Base-by-base conservation (phyloP, 2,329 filamentous ascomycete genomes). In the Erysiphe pulchra region DNA sequence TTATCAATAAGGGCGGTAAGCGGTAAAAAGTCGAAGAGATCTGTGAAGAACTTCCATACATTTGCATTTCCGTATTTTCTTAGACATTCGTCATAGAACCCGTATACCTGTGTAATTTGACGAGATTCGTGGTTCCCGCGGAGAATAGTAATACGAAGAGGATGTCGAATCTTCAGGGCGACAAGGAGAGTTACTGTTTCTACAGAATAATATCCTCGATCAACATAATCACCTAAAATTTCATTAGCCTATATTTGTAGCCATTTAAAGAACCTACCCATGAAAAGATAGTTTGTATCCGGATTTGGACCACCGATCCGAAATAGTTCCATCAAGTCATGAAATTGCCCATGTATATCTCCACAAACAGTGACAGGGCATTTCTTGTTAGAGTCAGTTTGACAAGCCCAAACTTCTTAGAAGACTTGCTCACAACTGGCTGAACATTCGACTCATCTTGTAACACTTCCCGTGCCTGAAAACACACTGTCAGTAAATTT, bases 61-160 rank as follows among this genome's bases (percentile, higher is more conserved):
- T 93, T 95, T 50, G 90, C 87, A 59, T 94, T 95, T 62, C 90
- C 90, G 61, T 98, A 98, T 68, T 98, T 98, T 61, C 86, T 82
- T 56, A 95, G 75, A 62, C 90, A 98, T 63, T 98, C 90, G 62
- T 95, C 90, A 68, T 98, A 98, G 68, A 98, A 98, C 50, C 90
- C 90, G 62, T 98, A 98, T 48, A 98, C 90, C 63, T 95, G 87
- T 41, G 90, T 98, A 62, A 98, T 98, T 65, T 98, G 90, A 56
- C 90, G 80, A 52, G 86, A 94, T 66, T 98, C 90, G 72, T 98
- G 90, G 66, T 98, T 98, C 59, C 90, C 90, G 60, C 90, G 86
- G 54, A 98, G 80, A 61, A 98, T 92, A 56, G 90, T 95, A 65
- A 98, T 95, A 65, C 90, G 83, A 63, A 87, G 78, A 50, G 90